Evolutionary conservation across 805 yeast species (phyloP).

Genomic region (Wickerhamomyces bovis): DNA sequence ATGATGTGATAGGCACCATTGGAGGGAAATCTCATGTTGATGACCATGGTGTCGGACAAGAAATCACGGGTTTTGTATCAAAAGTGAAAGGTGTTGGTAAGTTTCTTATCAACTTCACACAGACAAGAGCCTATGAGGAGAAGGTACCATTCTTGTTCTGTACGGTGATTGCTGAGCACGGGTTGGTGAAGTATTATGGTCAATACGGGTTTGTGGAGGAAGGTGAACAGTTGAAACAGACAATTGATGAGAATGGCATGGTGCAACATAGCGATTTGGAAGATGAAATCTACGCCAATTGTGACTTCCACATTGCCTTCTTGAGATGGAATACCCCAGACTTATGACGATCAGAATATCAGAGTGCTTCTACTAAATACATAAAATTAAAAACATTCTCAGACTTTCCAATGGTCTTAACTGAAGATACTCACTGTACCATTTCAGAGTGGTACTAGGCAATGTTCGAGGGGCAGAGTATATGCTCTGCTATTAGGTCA

Average conservation of each 20-base stretch:
- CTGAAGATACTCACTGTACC: no score
- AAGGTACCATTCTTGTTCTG: slow-evolving; percentile 5
- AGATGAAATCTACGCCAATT: slow-evolving; percentile 15
- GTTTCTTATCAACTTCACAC: slow-evolving; percentile 6
- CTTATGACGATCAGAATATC: no score
- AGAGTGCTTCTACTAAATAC: no score
- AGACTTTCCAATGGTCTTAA: no score
- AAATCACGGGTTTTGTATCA: slow-evolving; percentile 19
- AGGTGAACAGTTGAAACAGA: slow-evolving; percentile 5
- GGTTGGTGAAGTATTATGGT: slow-evolving; percentile 9
- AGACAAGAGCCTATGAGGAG: slow-evolving; percentile 1
- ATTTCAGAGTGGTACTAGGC: no score
- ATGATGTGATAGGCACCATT: slow-evolving; percentile 1
- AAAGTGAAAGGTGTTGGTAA: slow-evolving; percentile 16
- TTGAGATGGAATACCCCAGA: slow-evolving; percentile 2
- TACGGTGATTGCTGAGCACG: slow-evolving; percentile 19
- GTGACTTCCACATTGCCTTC: slow-evolving; percentile 18
- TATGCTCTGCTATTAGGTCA: no score
- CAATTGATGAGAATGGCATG: slow-evolving; percentile 14
- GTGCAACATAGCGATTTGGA: slow-evolving; percentile 16
- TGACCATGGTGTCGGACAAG: slow-evolving; percentile 1
- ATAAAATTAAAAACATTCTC: no score
- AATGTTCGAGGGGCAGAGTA: no score
- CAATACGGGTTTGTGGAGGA: slow-evolving; percentile 16
- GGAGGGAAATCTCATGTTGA: background rate